A percentile compares a stretch with the other conserved stretches of the same genome.
phyloP scores from a whole-genome alignment of 345 rosid species.

The Salix dunnii region DNA sequence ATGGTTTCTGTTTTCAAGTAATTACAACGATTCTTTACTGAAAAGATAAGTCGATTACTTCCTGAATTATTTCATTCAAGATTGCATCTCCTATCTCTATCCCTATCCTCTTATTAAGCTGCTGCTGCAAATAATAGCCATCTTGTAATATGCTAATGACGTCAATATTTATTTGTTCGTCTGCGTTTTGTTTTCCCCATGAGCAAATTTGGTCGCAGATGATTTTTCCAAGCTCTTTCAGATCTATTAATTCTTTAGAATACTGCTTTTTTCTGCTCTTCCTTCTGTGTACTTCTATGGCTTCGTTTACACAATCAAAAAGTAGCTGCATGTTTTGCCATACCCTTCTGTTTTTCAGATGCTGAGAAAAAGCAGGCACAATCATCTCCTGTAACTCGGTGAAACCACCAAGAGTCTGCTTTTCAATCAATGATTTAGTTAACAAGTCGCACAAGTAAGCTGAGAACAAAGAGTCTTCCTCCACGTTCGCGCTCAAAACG shows the following conservation, averaged over 20 bases:
- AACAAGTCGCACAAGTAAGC: conserved; percentile 13
- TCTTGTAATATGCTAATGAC: conserved; percentile 17
- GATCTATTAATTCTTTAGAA: conserved; percentile 8
- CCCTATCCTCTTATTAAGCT: conserved; percentile 19
- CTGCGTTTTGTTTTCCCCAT: conserved; percentile 14
- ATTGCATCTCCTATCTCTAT: conserved; percentile 28
- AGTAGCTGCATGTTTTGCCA: conserved; percentile 19
- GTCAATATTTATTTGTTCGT: conserved; percentile 5
- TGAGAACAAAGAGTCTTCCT: conserved; percentile 13
- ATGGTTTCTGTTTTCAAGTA: neutral
- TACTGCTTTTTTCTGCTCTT: neutral
- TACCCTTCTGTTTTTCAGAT: conserved; percentile 11
- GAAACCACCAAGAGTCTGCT: conserved; percentile 11
- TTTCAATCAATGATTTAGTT: conserved; percentile 14
- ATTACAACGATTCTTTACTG: neutral
- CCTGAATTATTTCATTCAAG: conserved; percentile 21
- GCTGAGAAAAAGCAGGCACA: conserved; percentile 6
- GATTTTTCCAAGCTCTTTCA: conserved; percentile 22
- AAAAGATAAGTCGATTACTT: conserved; percentile 11
- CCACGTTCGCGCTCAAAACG: neutral
- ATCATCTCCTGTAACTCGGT: conserved; percentile 11
- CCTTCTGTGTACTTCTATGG: neutral
- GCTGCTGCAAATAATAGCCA: conserved; percentile 17
- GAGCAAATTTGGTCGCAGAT: conserved; percentile 12
- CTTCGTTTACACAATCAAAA: conserved; percentile 1